Evolutionary conservation across 2,329 filamentous ascomycete genomes (phyloP).

Genomic region (Didymella keratinophila): DNA sequence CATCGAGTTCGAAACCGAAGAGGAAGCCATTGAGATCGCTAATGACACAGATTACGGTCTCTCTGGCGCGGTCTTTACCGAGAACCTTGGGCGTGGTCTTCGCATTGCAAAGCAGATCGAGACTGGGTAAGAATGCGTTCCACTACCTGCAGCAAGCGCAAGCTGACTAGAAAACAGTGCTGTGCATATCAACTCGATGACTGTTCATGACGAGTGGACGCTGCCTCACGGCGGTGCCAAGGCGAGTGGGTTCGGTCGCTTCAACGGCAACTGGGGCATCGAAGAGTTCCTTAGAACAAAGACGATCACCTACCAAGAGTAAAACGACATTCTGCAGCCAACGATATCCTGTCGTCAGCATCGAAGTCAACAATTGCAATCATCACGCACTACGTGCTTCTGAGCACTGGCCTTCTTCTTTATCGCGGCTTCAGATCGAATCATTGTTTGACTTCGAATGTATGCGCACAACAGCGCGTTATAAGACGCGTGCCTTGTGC

Average conservation of each 20-base stretch:
- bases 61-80: constrained; percentile 74
- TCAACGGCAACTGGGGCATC: constrained; percentile 56
- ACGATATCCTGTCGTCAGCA: background rate
- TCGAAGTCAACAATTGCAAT: background rate
- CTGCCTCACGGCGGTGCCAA: constrained; percentile 61
- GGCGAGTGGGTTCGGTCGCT: constrained; percentile 59
- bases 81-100: constrained; percentile 63
- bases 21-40: constrained; percentile 75
- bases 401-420: background rate
- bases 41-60: constrained; percentile 87
- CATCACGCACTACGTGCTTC: background rate
- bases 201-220: constrained; percentile 58
- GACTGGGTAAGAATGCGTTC: constrained; percentile 58
- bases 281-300: constrained; percentile 57
- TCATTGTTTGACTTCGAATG: background rate
- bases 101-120: constrained; percentile 59
- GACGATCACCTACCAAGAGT: constrained; percentile 53
- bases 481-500: background rate
- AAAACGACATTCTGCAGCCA: background rate
- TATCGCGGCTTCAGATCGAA: background rate
- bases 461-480: background rate
- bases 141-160: background rate
- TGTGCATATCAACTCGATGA: constrained; percentile 62
- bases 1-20: constrained; percentile 70
- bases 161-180: constrained; percentile 41